phyloP scores from a whole-genome alignment of 2,329 filamentous ascomycete genomes.

The Xylaria sp. region DNA sequence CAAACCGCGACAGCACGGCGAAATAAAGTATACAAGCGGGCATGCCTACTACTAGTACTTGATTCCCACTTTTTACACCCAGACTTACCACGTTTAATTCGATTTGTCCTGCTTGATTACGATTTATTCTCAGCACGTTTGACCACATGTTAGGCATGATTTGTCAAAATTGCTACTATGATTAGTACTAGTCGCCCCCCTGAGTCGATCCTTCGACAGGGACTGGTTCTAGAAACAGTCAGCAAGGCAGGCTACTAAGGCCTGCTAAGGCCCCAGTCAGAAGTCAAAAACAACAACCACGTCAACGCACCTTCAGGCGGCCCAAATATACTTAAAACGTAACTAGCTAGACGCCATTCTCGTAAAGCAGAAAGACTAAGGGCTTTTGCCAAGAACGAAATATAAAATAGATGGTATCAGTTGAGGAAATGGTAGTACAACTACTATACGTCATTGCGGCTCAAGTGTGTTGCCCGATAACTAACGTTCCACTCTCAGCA shows the following conservation, averaged over 20 bases:
- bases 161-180: constrained; percentile 38
- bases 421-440: neutral
- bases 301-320: neutral
- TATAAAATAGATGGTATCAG: neutral
- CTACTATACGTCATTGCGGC: constrained; percentile 12
- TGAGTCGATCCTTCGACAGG: constrained; percentile 37
- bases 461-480: constrained; percentile 8
- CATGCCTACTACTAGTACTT: neutral
- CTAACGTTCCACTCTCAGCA: neutral
- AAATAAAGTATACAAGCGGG: constrained; percentile 13
- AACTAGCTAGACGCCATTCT: neutral
- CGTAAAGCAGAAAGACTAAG: neutral
- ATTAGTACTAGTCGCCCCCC: constrained; percentile 36
- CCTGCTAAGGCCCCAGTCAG: constrained; percentile 25
- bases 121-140: constrained; percentile 23
- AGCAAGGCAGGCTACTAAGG: constrained; percentile 31
- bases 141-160: constrained; percentile 26
- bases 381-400: neutral
- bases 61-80: constrained; percentile 23
- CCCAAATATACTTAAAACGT: constrained; percentile 1
- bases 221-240: constrained; percentile 37
- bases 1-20: constrained; percentile 6
- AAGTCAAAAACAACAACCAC: constrained; percentile 28
- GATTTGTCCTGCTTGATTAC: constrained; percentile 20
- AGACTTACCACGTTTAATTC: constrained; percentile 28